Conservation (phyloP, 192 early-diverging fungal genomes). For the Entomortierella parvispora region DNA sequence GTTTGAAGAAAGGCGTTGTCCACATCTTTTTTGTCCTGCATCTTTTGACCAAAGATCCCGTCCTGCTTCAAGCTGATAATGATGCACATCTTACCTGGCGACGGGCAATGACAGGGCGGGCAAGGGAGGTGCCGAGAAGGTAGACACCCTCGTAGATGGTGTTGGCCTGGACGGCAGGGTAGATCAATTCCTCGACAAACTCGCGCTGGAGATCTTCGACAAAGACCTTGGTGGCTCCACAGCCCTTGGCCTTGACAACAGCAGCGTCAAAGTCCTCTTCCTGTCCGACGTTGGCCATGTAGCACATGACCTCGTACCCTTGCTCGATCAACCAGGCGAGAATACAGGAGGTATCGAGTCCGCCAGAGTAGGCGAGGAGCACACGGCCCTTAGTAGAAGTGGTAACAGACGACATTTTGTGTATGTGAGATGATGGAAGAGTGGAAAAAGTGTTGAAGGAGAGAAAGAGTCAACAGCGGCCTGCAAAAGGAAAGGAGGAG, state of each 20-base stretch:
- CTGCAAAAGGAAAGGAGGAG: too few relatives aligned
- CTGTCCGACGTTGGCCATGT: slow-evolving; percentile 99
- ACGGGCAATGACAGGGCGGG: slow-evolving; percentile 95
- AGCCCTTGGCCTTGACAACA: slow-evolving; percentile 87
- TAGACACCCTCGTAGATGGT: slow-evolving; percentile 96
- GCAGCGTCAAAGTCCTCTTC: slow-evolving; percentile 99
- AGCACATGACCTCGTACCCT: slow-evolving; percentile 96
- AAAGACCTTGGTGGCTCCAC: slow-evolving; percentile 94
- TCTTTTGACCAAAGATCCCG: background rate
- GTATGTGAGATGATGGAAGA: background rate
- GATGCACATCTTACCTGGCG: slow-evolving; percentile 44
- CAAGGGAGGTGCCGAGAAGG: slow-evolving; percentile 96
- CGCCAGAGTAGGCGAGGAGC: slow-evolving; percentile 96
- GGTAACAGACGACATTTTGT: slow-evolving; percentile 52
- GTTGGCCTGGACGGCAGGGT: slow-evolving; percentile 94
- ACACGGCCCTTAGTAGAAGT: slow-evolving; percentile 84
- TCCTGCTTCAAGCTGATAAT: background rate
- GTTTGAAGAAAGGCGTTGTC: too few relatives aligned
- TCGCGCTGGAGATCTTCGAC: slow-evolving; percentile 95
- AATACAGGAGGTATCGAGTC: slow-evolving; percentile 99
- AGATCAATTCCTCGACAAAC: slow-evolving; percentile 94
- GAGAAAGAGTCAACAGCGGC: background rate
- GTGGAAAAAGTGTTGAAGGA: background rate
- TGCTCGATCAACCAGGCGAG: slow-evolving; percentile 98
- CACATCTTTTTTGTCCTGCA: background rate